A percentile compares a stretch with the other conserved stretches of the same genome.
Evolutionary conservation across 2,329 filamentous ascomycete species (phyloP).

Genomic region (Paecilomyces sp.): DNA sequence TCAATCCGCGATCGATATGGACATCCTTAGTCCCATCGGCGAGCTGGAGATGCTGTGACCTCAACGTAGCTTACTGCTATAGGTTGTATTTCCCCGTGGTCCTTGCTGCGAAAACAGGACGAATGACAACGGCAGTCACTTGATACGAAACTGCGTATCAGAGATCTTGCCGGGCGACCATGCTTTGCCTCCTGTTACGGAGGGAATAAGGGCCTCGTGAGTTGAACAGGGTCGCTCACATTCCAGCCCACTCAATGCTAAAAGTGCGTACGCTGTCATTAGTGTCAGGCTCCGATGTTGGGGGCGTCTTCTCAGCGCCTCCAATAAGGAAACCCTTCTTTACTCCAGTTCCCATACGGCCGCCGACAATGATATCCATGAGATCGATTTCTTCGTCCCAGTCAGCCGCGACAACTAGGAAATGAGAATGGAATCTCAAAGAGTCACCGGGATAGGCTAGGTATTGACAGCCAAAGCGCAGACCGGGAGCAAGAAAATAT

Average conservation of each 20-base stretch:
- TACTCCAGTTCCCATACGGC: slow-evolving; percentile 82
- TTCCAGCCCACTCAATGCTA: slow-evolving; percentile 88
- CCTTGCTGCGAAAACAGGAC: neutral
- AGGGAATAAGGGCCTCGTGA: neutral
- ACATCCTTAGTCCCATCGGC: neutral
- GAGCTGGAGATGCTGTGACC: neutral
- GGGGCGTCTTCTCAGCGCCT: slow-evolving; percentile 46
- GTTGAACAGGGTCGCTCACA: slow-evolving; percentile 47
- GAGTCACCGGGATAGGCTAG: slow-evolving; percentile 94
- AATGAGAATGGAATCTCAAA: slow-evolving; percentile 90
- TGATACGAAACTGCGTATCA: neutral
- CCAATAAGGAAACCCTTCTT: slow-evolving; percentile 94
- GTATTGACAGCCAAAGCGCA: slow-evolving; percentile 91
- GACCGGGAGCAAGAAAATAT: slow-evolving; percentile 84
- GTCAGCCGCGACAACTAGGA: slow-evolving; percentile 72
- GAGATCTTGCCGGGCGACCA: neutral
- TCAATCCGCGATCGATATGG: neutral
- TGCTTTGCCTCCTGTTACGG: neutral
- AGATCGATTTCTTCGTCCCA: slow-evolving; percentile 85
- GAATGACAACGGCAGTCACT: neutral
- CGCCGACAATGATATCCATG: slow-evolving; percentile 77
- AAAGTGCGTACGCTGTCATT: slow-evolving; percentile 57
- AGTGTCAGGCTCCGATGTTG: slow-evolving; percentile 28
- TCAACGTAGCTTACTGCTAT: neutral
- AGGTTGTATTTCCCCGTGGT: neutral